phyloP scores from a whole-genome alignment of 805 yeast species.

The Lipomyces spencermartinsiae region DNA sequence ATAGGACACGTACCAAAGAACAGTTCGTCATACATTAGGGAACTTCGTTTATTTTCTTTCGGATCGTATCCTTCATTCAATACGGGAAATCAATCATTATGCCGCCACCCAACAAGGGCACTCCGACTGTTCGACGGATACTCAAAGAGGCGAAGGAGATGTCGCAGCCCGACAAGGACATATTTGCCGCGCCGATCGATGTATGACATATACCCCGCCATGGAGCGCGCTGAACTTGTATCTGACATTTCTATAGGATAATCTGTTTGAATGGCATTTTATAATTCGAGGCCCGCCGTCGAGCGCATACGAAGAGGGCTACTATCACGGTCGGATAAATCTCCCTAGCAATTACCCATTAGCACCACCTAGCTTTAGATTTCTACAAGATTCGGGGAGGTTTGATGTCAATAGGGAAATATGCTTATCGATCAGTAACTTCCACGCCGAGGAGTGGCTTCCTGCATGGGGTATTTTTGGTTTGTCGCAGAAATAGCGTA shows the following conservation, averaged over 20 bases:
- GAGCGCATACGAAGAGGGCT: slow-evolving; percentile 85
- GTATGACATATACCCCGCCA: slow-evolving; percentile 6
- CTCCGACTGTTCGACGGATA: slow-evolving; percentile 31
- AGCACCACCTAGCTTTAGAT: slow-evolving; percentile 67
- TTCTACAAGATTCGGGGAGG: slow-evolving; percentile 40
- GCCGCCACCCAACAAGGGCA: slow-evolving; percentile 4
- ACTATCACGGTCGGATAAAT: slow-evolving; percentile 84
- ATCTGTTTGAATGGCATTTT: slow-evolving; percentile 71
- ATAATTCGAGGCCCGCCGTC: slow-evolving; percentile 90
- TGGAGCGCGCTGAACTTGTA: neutral
- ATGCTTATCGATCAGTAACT: slow-evolving; percentile 35
- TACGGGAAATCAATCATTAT: neutral
- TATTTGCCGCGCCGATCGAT: slow-evolving; percentile 34
- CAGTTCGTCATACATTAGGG: neutral
- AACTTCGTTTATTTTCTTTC: no score
- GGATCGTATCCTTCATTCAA: neutral
- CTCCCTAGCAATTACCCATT: slow-evolving; percentile 89
- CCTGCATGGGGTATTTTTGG: slow-evolving; percentile 34
- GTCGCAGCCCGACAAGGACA: slow-evolving; percentile 23
- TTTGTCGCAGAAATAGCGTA: neutral
- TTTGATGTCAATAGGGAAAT: slow-evolving; percentile 36
- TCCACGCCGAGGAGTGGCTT: slow-evolving; percentile 38
- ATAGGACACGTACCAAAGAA: neutral
- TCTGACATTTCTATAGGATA: slow-evolving; percentile 18
- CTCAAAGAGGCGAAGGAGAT: slow-evolving; percentile 35